Evolutionary conservation across 495 filamentous ascomycete species (phyloP), one percentile per base, ranked within the genome.

Genomic region (Ramalina peruviana): DNA sequence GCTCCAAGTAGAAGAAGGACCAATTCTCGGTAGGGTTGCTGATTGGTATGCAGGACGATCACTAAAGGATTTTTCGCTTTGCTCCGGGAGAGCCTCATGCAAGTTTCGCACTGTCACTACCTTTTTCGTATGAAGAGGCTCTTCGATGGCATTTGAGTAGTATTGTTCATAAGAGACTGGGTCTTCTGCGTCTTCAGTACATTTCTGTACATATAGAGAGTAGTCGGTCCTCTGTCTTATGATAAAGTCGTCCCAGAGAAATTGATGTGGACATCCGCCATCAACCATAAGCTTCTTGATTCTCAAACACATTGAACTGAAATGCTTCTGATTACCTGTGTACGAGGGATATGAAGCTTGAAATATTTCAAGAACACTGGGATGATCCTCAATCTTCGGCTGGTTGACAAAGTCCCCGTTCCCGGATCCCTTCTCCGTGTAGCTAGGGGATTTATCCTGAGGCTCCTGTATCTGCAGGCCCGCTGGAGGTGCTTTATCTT

Each of bases 221-320:
- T 72, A 75, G 7, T 65, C 59, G n/a, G 61, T 49, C 27, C 67
- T 56, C 51, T 74, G 60, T 52, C 64, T 61, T 25, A 72, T 71
- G 47, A 87, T 68, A 55, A 83, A 83, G 50, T 88, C 83, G 58
- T 88, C 83, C 62, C 78, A 86, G 0, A 83, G 52, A 37, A 67
- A 76, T 20, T 68, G 69, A 33, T 69, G 65, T 20, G 68, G 51
- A 23, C 80, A 49, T 16, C 62, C 36, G 6, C 62, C 70, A 11
- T 59, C 49, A 20, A 62, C 57, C 13, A 67, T 58, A 17, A 82
- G 65, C 20, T 64, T 59, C 21, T 72, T 64, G 10, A 88, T 63
- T 47, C 72, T 76, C 10, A 67, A 62, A 48, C 81, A 76, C 1
- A 74, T 65, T 13, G 68, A 62, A 1, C 72, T 55, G 44, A 86